Evolutionary conservation across 768 basidiomycete species (phyloP), one percentile per base, ranked within the genome.

Genomic region (Sarcodon sp.): DNA sequence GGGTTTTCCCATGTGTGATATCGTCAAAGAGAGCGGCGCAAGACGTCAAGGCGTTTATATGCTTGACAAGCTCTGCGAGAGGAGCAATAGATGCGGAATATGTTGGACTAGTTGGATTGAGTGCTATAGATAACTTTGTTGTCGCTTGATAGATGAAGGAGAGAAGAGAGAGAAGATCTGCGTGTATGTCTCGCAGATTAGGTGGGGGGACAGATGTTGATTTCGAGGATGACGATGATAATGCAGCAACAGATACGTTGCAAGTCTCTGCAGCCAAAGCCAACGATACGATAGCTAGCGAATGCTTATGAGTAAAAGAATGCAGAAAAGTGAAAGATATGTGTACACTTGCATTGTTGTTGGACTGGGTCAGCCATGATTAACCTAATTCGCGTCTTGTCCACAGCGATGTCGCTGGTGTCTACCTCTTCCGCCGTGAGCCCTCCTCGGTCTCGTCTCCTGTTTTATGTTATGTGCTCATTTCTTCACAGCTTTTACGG

Each of bases 1-100:
- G 55, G n/a, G 55, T 62, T 0, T 33, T 13, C 7, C 61, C 59
- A 41, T 59, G 52, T 2, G 52, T 36, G 21, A 3, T 27, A 13
- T 15, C n/a, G 35, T 55, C 55, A 49, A 62, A 62, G 18, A 62
- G 59, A 8, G 57, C 55, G 13, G 59, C 52, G 43, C 59, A 60
- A 13, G 61, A 55, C n/a, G 59, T 54, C 33, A 62, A 52, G 3
- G 57, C 48, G 5, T 57, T 54, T 37, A 58, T 35, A 31, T 60
- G 43, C 18, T 49, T 49, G 8, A 47, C 49, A 39, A 62, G 53
- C 27, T 60, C 59, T 9, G 47, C 48, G 11, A 60, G 44, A 12
- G 57, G 56, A 5, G 46, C 49, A 5, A 59, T 51, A 7, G 59
- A 53, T 7, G 61, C 59, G 7, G 16, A 44, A 38, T 55, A 57